Evolutionary conservation across 805 yeast genomes (phyloP).

Genomic region (Saturnispora dispora): DNA sequence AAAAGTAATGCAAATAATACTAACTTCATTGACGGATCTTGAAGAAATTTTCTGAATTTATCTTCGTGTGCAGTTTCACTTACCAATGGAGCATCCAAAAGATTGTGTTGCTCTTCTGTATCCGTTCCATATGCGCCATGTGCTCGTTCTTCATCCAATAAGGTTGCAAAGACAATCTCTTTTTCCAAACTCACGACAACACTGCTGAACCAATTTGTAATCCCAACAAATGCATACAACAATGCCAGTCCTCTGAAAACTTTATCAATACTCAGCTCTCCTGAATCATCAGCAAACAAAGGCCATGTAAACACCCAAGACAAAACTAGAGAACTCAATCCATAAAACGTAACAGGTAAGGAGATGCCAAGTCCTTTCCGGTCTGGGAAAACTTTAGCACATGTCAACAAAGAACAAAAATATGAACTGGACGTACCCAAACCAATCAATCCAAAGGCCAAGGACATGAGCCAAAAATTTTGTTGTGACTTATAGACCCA

Average conservation of each 20-base stretch:
- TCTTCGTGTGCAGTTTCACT: constrained; percentile 14
- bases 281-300: constrained; percentile 26
- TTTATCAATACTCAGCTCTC: constrained; percentile 35
- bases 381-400: constrained; percentile 78
- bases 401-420: constrained; percentile 63
- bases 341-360: constrained; percentile 82
- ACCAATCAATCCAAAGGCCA: constrained; percentile 53
- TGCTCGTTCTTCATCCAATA: constrained; percentile 14
- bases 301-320: constrained; percentile 46
- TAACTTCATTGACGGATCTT: constrained; percentile 53
- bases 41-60: constrained; percentile 28
- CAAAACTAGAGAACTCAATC: constrained; percentile 68
- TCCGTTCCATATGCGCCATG: not conserved
- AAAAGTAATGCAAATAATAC: constrained; percentile 56
- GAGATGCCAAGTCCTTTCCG: constrained; percentile 75
- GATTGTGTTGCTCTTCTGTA: constrained; percentile 3
- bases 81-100: constrained; percentile 7
- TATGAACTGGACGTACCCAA: constrained; percentile 65
- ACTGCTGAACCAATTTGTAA: constrained; percentile 54
- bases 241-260: constrained; percentile 46
- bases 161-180: constrained; percentile 33
- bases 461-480: constrained; percentile 31
- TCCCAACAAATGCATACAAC: constrained; percentile 47
- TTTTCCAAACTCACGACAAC: constrained; percentile 53
- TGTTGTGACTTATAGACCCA: constrained; percentile 24